Base-by-base conservation (phyloP, 2,329 filamentous ascomycete species). In the Neopestalotiopsis clavispora region DNA sequence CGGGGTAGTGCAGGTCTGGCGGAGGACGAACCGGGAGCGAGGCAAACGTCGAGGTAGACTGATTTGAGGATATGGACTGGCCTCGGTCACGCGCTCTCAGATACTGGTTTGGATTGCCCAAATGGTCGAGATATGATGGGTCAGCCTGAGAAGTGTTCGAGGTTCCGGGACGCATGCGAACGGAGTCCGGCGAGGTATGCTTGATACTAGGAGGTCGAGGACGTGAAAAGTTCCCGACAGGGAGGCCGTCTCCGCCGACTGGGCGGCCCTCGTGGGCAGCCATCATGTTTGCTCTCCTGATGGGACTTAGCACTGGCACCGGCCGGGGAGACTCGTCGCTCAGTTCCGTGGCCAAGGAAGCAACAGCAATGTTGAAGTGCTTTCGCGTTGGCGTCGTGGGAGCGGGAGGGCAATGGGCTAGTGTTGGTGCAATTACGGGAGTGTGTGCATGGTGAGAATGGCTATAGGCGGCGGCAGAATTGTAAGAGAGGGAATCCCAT, bases 161-260 rank as follows among this genome's bases (percentile, higher is more conserved):
- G 73, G 65, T 72, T 75, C 67, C 66, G 64, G 74, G 71, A 59
- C 76, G 78, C 49, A 77, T 72, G 60, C 76, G 79, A 69, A 75
- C 70, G 59, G 75, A 72, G 40, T 84, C 82, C 63, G 76, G 73
- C 59, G 78, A 76, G 65, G 80, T 75, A 70, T 84, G 84, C 68
- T 82, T 82, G 69, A 87, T 81, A 75, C 87, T 89, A 52, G 82
- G 79, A 70, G 87, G 87, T 68, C 87, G 82, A 57, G 87, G 87
- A 52, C 87, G 83, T n/a, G 87, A 90, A 75, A 90, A 90, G 77
- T 90, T 90, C 73, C 85, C 84, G 60, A 87, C 80, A 60, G 77
- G 75, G 72, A 80, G 78, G 66, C 75, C 76, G 62, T 81, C 79
- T 64, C 73, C 72, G 9, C 69, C 74, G 38, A 71, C 67, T 61